These are phyloP conservation scores for Viridothelium virens DNA, from an alignment of 495 filamentous ascomycete species.

Conservation along the genomic window DNA sequence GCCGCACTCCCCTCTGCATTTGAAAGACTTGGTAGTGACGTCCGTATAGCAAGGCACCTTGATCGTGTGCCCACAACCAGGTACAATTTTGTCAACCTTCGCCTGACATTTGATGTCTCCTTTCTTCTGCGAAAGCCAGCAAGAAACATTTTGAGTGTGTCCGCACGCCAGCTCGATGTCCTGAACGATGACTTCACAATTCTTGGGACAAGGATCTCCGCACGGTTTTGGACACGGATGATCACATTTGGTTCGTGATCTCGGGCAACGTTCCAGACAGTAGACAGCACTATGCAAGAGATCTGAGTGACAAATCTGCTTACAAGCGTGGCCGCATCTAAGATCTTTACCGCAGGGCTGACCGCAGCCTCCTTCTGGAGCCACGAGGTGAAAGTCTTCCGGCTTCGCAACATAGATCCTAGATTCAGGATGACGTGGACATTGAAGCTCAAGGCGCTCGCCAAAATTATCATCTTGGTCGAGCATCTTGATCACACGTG, in stretches of 20 bases:
- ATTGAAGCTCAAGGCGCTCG: conserved; percentile 47
- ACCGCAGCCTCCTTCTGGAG: conserved; percentile 66
- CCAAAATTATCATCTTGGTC: conserved; percentile 46
- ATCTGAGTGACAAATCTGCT: conserved; percentile 59
- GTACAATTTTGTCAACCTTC: conserved; percentile 39
- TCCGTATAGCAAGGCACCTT: conserved; percentile 45
- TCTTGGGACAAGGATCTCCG: conserved; percentile 49
- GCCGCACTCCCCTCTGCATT: conserved; percentile 44
- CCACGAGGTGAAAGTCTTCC: conserved; percentile 50
- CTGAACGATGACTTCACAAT: conserved; percentile 38
- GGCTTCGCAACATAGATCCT: conserved; percentile 49
- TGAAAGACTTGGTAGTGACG: conserved; percentile 31
- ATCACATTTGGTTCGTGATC: conserved; percentile 47
- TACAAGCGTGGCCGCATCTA: conserved; percentile 62
- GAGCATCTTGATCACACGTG: conserved; percentile 52
- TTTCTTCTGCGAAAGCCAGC: conserved; percentile 43
- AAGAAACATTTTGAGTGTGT: conserved; percentile 45
- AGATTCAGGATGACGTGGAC: conserved; percentile 58
- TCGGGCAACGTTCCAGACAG: conserved; percentile 55
- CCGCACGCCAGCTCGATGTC: conserved; percentile 51
- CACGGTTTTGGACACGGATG: conserved; percentile 56
- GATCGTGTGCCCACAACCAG: conserved; percentile 48
- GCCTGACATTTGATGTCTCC: conserved; percentile 28
- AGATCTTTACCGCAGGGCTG: conserved; percentile 52
- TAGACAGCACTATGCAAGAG: conserved; percentile 52